Conservation (phyloP, 768 basidiomycete species). For the Calocera cornea region DNA sequence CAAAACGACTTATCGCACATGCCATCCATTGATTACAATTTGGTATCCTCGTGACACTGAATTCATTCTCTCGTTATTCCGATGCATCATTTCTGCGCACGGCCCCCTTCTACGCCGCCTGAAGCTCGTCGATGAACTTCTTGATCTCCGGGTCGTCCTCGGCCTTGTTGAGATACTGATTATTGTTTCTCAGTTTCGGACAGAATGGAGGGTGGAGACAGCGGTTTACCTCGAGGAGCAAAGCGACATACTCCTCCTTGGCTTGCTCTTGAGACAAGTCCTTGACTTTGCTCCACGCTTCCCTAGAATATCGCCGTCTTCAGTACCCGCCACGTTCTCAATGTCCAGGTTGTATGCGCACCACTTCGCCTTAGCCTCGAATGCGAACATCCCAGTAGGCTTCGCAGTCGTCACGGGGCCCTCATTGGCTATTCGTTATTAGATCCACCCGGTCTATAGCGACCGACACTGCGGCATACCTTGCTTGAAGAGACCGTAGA, state of each 20-base stretch:
- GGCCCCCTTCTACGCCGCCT: constrained; percentile 19
- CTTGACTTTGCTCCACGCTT: constrained; percentile 69
- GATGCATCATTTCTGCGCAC: neutral
- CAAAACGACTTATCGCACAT: too few species aligned
- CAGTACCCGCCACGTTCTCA: neutral
- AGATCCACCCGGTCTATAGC: neutral
- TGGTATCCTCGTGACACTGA: neutral
- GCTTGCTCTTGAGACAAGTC: constrained; percentile 64
- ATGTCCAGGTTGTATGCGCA: constrained; percentile 22
- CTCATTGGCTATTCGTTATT: constrained; percentile 39
- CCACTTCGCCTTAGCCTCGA: constrained; percentile 85
- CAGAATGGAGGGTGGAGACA: neutral
- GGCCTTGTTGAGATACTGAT: constrained; percentile 42
- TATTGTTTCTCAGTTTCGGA: constrained; percentile 3
- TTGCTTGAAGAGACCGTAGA: constrained; percentile 92
- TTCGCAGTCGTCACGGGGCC: constrained; percentile 54
- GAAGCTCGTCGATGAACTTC: constrained; percentile 44
- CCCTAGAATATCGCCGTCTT: constrained; percentile 34
- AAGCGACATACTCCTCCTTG: constrained; percentile 55
- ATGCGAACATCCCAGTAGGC: constrained; percentile 74
- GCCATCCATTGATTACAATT: neutral
- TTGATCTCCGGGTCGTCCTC: constrained; percentile 39
- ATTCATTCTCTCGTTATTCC: neutral
- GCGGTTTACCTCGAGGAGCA: constrained; percentile 49
- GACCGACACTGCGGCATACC: constrained; percentile 28